A percentile compares a stretch with the other conserved stretches of the same genome.
Evolutionary conservation across 2,329 filamentous ascomycete species (phyloP).

Genomic region (Exophiala sp.): DNA sequence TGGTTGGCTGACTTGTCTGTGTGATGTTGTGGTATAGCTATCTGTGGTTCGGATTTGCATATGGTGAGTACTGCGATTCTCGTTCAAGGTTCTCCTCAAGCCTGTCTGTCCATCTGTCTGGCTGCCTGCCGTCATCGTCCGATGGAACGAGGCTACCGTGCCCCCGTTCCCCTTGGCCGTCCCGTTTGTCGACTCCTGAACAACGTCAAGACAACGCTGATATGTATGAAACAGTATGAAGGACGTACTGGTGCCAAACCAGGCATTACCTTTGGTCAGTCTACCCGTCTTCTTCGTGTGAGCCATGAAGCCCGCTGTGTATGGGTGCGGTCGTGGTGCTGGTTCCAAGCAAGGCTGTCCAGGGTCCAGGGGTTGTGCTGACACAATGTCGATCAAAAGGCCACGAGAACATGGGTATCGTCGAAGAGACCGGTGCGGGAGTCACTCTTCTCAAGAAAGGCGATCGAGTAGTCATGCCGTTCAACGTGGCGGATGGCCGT

Average conservation of each 20-base stretch:
- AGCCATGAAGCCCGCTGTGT: too few relatives aligned
- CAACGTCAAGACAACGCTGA: not conserved
- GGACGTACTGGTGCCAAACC: constrained; percentile 57
- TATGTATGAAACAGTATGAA: constrained; percentile 54
- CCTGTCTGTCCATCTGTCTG: too few relatives aligned
- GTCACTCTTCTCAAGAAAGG: constrained; percentile 58
- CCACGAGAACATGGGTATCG: constrained; percentile 58
- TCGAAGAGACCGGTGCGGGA: constrained; percentile 51
- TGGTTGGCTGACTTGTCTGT: constrained; percentile 1
- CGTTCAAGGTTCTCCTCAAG: not conserved
- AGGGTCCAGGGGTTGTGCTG: too few relatives aligned
- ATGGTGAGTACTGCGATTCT: constrained; percentile 26
- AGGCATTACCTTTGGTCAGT: constrained; percentile 54
- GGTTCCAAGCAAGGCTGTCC: too few relatives aligned
- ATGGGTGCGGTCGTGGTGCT: too few relatives aligned
- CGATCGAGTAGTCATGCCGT: constrained; percentile 59
- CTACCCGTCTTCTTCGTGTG: not conserved
- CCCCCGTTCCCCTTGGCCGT: too few relatives aligned
- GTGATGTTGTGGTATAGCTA: constrained; percentile 34
- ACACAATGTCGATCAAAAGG: constrained; percentile 28
- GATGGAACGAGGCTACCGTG: too few relatives aligned
- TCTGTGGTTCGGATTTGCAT: constrained; percentile 51
- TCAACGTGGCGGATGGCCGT: constrained; percentile 59
- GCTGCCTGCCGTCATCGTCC: too few relatives aligned
- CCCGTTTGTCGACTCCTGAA: too few relatives aligned